Evolutionary conservation across 148 eudicot genomes (phyloP).

Genomic region (Diospyros kaki): DNA sequence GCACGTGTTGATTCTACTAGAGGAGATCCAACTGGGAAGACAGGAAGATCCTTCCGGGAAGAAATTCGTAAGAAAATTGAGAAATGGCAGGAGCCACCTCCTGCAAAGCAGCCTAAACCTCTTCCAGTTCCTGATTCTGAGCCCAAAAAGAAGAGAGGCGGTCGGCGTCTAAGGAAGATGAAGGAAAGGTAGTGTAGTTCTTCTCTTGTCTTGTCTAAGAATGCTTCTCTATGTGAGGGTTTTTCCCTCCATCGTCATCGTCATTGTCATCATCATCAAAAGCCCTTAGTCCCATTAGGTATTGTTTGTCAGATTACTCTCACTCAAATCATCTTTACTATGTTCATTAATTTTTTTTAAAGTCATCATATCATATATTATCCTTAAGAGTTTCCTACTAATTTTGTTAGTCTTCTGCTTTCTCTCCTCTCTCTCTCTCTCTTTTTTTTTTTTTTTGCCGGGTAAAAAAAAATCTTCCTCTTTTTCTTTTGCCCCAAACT

Average conservation of each 20-base stretch:
- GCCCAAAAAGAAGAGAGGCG: conserved; percentile 98
- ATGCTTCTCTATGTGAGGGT: too few relatives aligned
- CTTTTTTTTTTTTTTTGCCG: too few relatives aligned
- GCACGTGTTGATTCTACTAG: conserved; percentile 87
- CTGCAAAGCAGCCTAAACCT: conserved; percentile 97
- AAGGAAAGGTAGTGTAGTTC: conserved; percentile 63
- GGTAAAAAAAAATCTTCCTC: too few relatives aligned
- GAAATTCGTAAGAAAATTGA: conserved; percentile 91
- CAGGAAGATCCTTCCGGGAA: conserved; percentile 67
- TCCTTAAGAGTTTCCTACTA: too few relatives aligned
- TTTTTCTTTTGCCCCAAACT: too few relatives aligned
- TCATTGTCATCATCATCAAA: too few relatives aligned
- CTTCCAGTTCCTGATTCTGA: conserved; percentile 98
- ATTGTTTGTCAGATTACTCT: too few relatives aligned
- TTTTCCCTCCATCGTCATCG: too few relatives aligned
- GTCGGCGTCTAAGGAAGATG: conserved; percentile 90
- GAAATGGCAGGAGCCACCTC: conserved; percentile 99
- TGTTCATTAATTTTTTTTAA: too few relatives aligned
- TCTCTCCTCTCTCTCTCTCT: neutral
- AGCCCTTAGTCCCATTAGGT: too few relatives aligned
- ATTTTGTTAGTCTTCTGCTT: neutral
- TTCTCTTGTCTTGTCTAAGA: neutral
- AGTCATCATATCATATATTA: too few relatives aligned
- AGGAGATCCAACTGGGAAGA: conserved; percentile 85
- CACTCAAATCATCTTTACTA: too few relatives aligned